A percentile compares a stretch with the other conserved stretches of the same genome.
These are phyloP conservation scores for Chrysosporium queenslandicum DNA, from an alignment of 2,329 filamentous ascomycete genomes.

Conservation along the genomic window DNA sequence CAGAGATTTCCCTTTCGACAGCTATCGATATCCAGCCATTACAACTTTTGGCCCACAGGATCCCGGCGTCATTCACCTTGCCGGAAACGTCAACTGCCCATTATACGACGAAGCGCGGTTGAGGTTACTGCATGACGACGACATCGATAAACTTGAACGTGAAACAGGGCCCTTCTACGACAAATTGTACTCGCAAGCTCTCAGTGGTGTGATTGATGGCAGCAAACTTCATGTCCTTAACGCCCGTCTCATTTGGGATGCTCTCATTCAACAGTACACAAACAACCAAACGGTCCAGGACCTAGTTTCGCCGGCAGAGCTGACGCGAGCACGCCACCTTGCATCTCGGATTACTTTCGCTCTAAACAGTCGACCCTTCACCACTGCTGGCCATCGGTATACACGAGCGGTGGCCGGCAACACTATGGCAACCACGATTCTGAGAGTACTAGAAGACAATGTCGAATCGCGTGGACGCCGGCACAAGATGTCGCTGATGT, in stretches of 20 bases:
- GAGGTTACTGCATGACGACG: slow-evolving; percentile 35
- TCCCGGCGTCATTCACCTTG: slow-evolving; percentile 42
- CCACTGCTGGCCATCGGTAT: not conserved
- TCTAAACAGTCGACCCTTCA: slow-evolving; percentile 2
- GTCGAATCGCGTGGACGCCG: slow-evolving; percentile 29
- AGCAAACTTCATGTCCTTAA: slow-evolving; percentile 41
- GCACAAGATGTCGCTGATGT: slow-evolving; percentile 40
- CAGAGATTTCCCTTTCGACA: slow-evolving; percentile 43
- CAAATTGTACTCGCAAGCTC: slow-evolving; percentile 34
- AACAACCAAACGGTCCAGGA: slow-evolving; percentile 41
- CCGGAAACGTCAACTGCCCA: slow-evolving; percentile 40
- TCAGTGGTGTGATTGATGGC: slow-evolving; percentile 35
- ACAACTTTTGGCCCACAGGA: slow-evolving; percentile 38
- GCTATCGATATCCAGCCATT: slow-evolving; percentile 50
- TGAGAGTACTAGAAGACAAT: slow-evolving; percentile 33
- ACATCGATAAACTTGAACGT: slow-evolving; percentile 27
- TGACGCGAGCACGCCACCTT: slow-evolving; percentile 34
- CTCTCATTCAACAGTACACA: slow-evolving; percentile 43
- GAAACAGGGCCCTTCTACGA: slow-evolving; percentile 39
- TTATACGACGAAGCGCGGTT: slow-evolving; percentile 28
- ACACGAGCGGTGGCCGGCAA: slow-evolving; percentile 31
- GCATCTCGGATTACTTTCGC: slow-evolving; percentile 37
- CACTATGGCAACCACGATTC: slow-evolving; percentile 33
- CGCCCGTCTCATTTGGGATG: slow-evolving; percentile 47
- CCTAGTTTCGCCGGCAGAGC: slow-evolving; percentile 25